Conservation (phyloP, 2,329 filamentous ascomycete genomes). For the Tolypocladium ovalisporum region DNA sequence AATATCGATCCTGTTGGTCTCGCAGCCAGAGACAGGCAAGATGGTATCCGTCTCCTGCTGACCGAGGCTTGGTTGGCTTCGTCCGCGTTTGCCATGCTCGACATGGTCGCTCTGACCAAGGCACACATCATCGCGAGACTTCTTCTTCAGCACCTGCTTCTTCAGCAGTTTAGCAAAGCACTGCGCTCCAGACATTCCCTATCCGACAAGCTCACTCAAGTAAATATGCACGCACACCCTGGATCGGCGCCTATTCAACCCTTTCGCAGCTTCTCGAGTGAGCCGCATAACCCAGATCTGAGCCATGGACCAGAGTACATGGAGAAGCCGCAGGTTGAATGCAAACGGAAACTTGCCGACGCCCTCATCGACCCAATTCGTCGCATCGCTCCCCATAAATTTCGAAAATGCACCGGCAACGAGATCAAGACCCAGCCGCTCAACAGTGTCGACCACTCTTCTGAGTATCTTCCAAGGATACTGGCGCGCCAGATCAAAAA, state of each 20-base stretch:
- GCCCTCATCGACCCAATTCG: not conserved
- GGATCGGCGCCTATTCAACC: not conserved
- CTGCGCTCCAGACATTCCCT: conserved; percentile 2
- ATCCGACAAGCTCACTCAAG: conserved; percentile 1
- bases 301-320: not conserved
- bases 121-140: not conserved
- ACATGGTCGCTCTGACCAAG: not conserved
- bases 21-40: not conserved
- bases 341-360: not conserved
- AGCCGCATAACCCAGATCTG: not conserved
- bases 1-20: not conserved
- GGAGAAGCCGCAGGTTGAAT: not conserved
- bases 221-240: conserved; percentile 1
- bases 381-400: not conserved
- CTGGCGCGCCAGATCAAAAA: not conserved
- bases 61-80: not conserved
- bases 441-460: not conserved
- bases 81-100: not conserved
- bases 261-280: not conserved
- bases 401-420: not conserved
- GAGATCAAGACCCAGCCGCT: not conserved
- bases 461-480: not conserved
- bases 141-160: not conserved
- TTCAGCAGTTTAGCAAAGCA: not conserved
- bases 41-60: not conserved